Evolutionary conservation across 768 basidiomycete genomes (phyloP).

Genomic region (Clavaria fumosa): DNA sequence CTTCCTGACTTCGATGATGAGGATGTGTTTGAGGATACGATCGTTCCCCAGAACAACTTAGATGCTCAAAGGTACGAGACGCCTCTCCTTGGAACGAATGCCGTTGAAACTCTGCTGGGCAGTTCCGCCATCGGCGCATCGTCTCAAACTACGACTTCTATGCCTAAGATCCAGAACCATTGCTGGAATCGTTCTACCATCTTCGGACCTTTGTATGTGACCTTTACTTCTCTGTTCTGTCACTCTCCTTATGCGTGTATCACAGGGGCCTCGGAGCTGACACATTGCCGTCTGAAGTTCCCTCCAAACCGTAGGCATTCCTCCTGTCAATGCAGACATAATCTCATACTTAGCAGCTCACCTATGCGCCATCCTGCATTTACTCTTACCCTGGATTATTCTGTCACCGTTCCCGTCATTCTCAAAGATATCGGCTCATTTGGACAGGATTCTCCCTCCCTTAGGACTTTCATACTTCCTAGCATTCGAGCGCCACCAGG

Average conservation of each 20-base stretch:
- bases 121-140: too few species aligned
- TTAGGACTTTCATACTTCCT: slow-evolving; percentile 24
- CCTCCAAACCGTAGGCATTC: too few species aligned
- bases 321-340: too few species aligned
- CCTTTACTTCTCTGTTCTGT: slow-evolving; percentile 6
- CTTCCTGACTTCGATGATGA: slow-evolving; percentile 40
- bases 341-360: too few species aligned
- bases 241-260: slow-evolving; percentile 2
- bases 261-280: slow-evolving; percentile 11
- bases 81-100: too few species aligned
- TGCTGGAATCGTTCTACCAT: slow-evolving; percentile 42
- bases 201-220: slow-evolving; percentile 48
- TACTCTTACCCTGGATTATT: slow-evolving; percentile 33
- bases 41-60: slow-evolving; percentile 9
- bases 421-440: slow-evolving; percentile 26
- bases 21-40: background rate
- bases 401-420: slow-evolving; percentile 33
- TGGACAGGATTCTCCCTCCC: slow-evolving; percentile 18
- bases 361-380: slow-evolving; percentile 17
- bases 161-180: slow-evolving; percentile 10
- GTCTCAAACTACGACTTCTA: too few species aligned
- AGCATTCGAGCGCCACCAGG: slow-evolving; percentile 32
- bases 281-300: too few species aligned
- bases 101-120: too few species aligned
- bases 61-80: slow-evolving; percentile 20